Percentiles rank a stretch among this genome's conserved stretches.
phyloP scores from a whole-genome alignment of 2,329 filamentous ascomycete genomes.

The Trichoderma sp. region DNA sequence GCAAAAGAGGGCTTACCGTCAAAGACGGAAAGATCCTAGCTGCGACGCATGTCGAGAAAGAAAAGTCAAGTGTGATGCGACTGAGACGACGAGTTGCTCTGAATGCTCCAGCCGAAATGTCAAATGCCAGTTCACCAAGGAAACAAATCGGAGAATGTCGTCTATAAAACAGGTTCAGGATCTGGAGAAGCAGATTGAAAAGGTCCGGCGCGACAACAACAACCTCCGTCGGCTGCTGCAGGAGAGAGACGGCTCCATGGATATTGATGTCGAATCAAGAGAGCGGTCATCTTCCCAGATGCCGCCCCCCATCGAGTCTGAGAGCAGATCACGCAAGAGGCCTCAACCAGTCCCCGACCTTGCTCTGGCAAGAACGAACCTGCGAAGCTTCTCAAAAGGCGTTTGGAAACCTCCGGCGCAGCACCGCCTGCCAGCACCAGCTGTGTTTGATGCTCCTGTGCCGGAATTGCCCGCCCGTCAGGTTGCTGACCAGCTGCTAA shows the following conservation, averaged over 20 bases:
- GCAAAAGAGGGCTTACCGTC: slow-evolving; percentile 92
- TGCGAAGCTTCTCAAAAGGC: slow-evolving; percentile 73
- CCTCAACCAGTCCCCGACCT: slow-evolving; percentile 68
- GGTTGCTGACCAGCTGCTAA: slow-evolving; percentile 70
- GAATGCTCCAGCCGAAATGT: slow-evolving; percentile 96
- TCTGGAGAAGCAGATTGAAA: slow-evolving; percentile 84
- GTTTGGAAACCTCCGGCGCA: slow-evolving; percentile 77
- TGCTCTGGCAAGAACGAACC: slow-evolving; percentile 68
- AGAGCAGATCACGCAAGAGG: slow-evolving; percentile 64
- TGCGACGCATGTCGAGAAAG: slow-evolving; percentile 94
- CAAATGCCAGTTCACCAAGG: slow-evolving; percentile 98
- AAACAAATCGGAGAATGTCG: slow-evolving; percentile 97
- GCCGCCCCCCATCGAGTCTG: slow-evolving; percentile 62
- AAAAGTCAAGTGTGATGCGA: slow-evolving; percentile 90
- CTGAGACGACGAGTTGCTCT: slow-evolving; percentile 92
- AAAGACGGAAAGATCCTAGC: slow-evolving; percentile 92
- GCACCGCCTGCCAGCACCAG: slow-evolving; percentile 57
- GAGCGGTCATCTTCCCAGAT: slow-evolving; percentile 58
- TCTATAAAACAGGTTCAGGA: slow-evolving; percentile 99
- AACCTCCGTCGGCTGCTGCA: slow-evolving; percentile 68
- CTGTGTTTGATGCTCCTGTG: slow-evolving; percentile 53
- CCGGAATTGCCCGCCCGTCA: slow-evolving; percentile 71
- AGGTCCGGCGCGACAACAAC: slow-evolving; percentile 76
- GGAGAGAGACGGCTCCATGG: slow-evolving; percentile 52
- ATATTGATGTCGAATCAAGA: slow-evolving; percentile 49